Evolutionary conservation across 176 grass and related monocot species (phyloP).

Genomic region (Zoysia pacifica): DNA sequence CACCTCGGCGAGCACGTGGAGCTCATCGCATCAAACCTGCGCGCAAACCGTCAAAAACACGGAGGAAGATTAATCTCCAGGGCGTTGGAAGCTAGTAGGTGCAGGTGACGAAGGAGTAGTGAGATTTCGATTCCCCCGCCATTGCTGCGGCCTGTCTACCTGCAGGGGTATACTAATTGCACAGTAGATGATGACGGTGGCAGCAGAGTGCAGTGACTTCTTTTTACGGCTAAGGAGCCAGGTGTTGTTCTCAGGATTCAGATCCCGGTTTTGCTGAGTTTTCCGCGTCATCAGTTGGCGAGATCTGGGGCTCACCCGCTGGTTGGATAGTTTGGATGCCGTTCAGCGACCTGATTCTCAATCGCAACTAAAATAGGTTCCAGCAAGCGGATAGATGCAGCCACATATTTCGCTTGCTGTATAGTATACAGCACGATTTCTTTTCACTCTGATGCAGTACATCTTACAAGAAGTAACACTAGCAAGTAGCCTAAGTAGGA

Average conservation of each 20-base stretch:
- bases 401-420: background rate
- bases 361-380: background rate
- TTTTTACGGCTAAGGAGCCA: background rate
- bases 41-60: background rate
- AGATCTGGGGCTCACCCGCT: background rate
- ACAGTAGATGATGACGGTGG: too few relatives aligned
- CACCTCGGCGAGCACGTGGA: conserved; percentile 41
- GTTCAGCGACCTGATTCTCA: conserved; percentile 39
- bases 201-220: background rate
- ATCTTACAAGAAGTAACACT: too few relatives aligned
- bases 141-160: background rate
- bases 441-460: too few relatives aligned
- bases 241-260: background rate
- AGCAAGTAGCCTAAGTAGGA: too few relatives aligned
- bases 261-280: background rate
- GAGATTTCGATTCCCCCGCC: background rate
- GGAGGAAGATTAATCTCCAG: background rate
- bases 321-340: conserved; percentile 25
- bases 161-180: background rate
- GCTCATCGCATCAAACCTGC: background rate
- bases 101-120: background rate
- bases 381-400: conserved; percentile 10
- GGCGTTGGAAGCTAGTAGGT: background rate
- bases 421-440: background rate
- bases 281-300: background rate